Evolutionary conservation across 495 filamentous ascomycete genomes (phyloP).

Genomic region (Penicillium waksmanii): DNA sequence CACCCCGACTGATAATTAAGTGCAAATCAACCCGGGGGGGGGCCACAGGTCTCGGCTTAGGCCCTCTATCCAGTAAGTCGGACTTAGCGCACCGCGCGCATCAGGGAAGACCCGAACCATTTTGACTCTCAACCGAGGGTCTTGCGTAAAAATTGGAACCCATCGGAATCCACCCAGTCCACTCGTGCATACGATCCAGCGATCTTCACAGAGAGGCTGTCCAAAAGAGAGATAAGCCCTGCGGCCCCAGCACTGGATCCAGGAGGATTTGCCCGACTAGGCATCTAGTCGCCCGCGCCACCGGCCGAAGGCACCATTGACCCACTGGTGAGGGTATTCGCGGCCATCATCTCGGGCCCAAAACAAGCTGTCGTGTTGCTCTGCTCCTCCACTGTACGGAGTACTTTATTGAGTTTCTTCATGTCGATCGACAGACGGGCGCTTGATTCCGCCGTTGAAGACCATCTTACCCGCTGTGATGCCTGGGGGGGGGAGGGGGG

Average conservation of each 20-base stretch:
- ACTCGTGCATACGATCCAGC: slow-evolving; percentile 25
- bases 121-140: slow-evolving; percentile 19
- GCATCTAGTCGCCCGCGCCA: slow-evolving; percentile 32
- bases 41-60: slow-evolving; percentile 20
- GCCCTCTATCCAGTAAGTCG: slow-evolving; percentile 19
- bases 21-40: background rate
- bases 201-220: slow-evolving; percentile 25
- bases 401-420: slow-evolving; percentile 16
- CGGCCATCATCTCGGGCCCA: slow-evolving; percentile 21
- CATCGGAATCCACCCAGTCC: slow-evolving; percentile 23
- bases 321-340: slow-evolving; percentile 23
- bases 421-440: slow-evolving; percentile 14
- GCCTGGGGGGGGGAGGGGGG: no score
- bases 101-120: slow-evolving; percentile 6
- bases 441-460: slow-evolving; percentile 8
- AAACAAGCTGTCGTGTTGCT: slow-evolving; percentile 18
- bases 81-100: slow-evolving; percentile 5
- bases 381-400: background rate
- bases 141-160: slow-evolving; percentile 21
- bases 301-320: slow-evolving; percentile 26
- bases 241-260: slow-evolving; percentile 28
- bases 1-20: background rate
- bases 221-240: slow-evolving; percentile 35
- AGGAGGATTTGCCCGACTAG: slow-evolving; percentile 34
- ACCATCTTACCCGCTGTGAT: no score